These are phyloP conservation scores for Aspergillus pseudoviridinutans DNA, from an alignment of 2,329 filamentous ascomycete species.

Conservation along the genomic window DNA sequence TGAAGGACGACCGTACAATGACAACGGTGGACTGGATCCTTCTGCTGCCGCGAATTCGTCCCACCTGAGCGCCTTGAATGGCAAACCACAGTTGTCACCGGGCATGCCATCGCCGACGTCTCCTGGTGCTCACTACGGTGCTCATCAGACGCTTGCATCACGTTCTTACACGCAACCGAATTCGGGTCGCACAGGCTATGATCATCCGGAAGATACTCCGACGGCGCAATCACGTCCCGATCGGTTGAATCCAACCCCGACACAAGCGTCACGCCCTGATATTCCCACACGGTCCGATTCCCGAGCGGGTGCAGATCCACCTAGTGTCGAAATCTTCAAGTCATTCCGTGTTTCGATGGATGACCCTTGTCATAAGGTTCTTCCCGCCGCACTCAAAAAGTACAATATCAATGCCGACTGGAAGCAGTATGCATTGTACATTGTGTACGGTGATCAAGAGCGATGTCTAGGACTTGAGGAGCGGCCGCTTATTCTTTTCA, in stretches of 20 bases:
- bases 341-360: slow-evolving; percentile 98
- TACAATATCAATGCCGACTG: slow-evolving; percentile 98
- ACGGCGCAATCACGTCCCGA: slow-evolving; percentile 28
- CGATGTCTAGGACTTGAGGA: slow-evolving; percentile 87
- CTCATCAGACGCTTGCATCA: slow-evolving; percentile 42
- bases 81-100: slow-evolving; percentile 52
- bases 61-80: slow-evolving; percentile 66
- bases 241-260: slow-evolving; percentile 29
- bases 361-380: slow-evolving; percentile 94
- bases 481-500: slow-evolving; percentile 92
- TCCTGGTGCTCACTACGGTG: slow-evolving; percentile 33
- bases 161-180: slow-evolving; percentile 40
- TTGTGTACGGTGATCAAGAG: slow-evolving; percentile 98
- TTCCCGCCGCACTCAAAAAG: slow-evolving; percentile 92
- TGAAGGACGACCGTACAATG: slow-evolving; percentile 58
- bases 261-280: slow-evolving; percentile 28
- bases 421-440: slow-evolving; percentile 96
- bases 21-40: slow-evolving; percentile 58
- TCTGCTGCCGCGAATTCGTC: slow-evolving; percentile 66
- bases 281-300: slow-evolving; percentile 31
- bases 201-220: slow-evolving; percentile 37
- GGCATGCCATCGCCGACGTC: slow-evolving; percentile 46
- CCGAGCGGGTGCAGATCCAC: slow-evolving; percentile 28
- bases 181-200: slow-evolving; percentile 31
- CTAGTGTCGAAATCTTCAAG: slow-evolving; percentile 90